Percentiles rank a stretch among this genome's conserved stretches.
phyloP scores from a whole-genome alignment of 2,329 filamentous ascomycete genomes.

The Scedosporium apiospermum region DNA sequence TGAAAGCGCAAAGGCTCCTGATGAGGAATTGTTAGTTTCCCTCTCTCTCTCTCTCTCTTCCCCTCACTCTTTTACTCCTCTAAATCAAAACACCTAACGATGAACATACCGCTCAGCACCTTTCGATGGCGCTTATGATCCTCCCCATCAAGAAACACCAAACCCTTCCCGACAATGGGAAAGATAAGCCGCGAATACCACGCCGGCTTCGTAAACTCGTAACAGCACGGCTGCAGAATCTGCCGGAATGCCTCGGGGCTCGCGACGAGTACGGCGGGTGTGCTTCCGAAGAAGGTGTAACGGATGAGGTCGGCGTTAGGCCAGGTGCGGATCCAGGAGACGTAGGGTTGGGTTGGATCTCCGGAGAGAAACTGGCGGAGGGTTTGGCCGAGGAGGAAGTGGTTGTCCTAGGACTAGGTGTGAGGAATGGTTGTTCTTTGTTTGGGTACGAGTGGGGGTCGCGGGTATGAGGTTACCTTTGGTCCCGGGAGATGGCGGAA shows the following conservation, averaged over 20 bases:
- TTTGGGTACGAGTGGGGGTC: too few species aligned
- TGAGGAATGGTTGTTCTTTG: neutral
- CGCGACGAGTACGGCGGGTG: conserved; percentile 16
- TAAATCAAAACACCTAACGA: too few species aligned
- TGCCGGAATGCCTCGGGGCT: conserved; percentile 15
- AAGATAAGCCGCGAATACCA: conserved; percentile 17
- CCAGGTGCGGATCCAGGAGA: conserved; percentile 17
- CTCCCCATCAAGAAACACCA: conserved; percentile 25
- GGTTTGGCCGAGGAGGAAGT: conserved; percentile 30
- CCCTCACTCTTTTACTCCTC: neutral
- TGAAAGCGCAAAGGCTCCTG: conserved; percentile 20
- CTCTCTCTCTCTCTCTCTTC: neutral
- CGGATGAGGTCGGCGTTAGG: conserved; percentile 19
- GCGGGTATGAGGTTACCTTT: too few species aligned
- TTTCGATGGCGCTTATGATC: conserved; percentile 24
- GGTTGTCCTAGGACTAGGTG: conserved; percentile 21
- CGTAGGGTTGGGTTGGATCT: conserved; percentile 14
- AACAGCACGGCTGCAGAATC: conserved; percentile 19
- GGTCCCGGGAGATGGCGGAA: conserved; percentile 34
- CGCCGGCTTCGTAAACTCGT: conserved; percentile 20
- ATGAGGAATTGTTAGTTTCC: neutral
- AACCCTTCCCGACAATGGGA: conserved; percentile 17
- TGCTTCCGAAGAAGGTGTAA: conserved; percentile 17
- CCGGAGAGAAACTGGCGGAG: conserved; percentile 20
- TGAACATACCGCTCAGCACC: conserved; percentile 17